A percentile compares a stretch with the other conserved stretches of the same genome.
Evolutionary conservation across 2,329 filamentous ascomycete genomes (phyloP).

Genomic region (Raffaelea arxii): DNA sequence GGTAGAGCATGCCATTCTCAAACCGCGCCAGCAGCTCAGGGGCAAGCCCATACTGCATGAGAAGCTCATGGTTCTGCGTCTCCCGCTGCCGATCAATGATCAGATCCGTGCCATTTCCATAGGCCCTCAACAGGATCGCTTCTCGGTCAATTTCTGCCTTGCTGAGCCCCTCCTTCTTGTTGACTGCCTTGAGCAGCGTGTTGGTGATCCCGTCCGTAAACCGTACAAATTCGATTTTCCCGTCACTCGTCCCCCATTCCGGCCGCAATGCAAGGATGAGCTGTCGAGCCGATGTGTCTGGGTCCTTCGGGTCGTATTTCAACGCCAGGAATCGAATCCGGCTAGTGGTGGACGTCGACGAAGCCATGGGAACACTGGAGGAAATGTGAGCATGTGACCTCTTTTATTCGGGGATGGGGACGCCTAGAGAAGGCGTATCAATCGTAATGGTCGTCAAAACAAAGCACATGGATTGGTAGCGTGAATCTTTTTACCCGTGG

Average conservation of each 20-base stretch:
- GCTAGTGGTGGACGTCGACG: neutral
- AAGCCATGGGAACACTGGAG: neutral
- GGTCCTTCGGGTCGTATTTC: constrained; percentile 67
- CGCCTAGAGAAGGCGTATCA: neutral
- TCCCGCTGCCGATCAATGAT: constrained; percentile 91
- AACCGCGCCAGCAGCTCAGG: constrained; percentile 85
- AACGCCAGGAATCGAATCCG: constrained; percentile 58
- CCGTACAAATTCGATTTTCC: constrained; percentile 62
- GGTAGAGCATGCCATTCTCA: constrained; percentile 91
- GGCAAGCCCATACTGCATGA: constrained; percentile 74
- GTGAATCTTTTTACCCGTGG: neutral
- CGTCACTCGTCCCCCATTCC: constrained; percentile 54
- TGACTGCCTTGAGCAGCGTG: constrained; percentile 72
- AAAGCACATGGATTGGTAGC: neutral
- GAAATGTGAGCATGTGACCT: neutral
- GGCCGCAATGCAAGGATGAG: constrained; percentile 74
- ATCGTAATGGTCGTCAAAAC: neutral
- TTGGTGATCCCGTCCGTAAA: constrained; percentile 99
- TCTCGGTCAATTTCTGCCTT: constrained; percentile 73
- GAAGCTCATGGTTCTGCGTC: constrained; percentile 70
- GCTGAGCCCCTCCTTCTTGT: constrained; percentile 55
- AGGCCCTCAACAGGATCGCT: constrained; percentile 82
- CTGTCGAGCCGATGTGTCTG: constrained; percentile 66
- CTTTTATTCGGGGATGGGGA: too few species aligned
- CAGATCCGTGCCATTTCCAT: constrained; percentile 87